phyloP scores from a whole-genome alignment of 2,329 filamentous ascomycete species.

The Dactylonectria macrodidyma region DNA sequence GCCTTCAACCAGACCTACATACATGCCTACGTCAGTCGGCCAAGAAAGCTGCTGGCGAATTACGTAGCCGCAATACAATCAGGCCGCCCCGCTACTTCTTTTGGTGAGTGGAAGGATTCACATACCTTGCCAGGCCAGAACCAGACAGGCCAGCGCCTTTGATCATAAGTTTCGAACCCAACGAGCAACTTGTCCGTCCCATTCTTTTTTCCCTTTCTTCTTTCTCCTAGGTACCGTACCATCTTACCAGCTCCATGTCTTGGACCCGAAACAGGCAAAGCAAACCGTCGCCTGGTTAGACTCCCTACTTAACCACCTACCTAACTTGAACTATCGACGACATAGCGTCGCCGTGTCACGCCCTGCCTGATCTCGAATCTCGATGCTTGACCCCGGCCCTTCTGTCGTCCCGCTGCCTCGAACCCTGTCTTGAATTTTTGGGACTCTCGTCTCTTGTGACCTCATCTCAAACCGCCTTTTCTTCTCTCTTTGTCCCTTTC shows the following conservation, averaged over 20 bases:
- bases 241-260: background rate
- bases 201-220: background rate
- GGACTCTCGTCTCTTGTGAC: slow-evolving; percentile 5
- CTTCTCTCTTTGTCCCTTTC: too few relatives aligned
- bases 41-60: slow-evolving; percentile 13
- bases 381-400: slow-evolving; percentile 14
- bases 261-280: background rate
- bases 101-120: slow-evolving; percentile 10
- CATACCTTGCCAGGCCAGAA: background rate
- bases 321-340: background rate
- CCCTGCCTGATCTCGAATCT: slow-evolving; percentile 20
- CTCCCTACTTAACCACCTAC: background rate
- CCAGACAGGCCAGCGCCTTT: background rate
- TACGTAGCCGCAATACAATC: slow-evolving; percentile 25
- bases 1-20: background rate
- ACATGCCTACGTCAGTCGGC: slow-evolving; percentile 9
- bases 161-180: background rate
- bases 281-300: background rate
- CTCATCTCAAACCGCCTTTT: background rate
- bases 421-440: slow-evolving; percentile 4
- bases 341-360: background rate
- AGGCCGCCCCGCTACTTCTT: slow-evolving; percentile 18
- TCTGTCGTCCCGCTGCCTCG: slow-evolving; percentile 18
- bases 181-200: background rate
- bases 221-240: too few relatives aligned